Evolutionary conservation across 2,329 filamentous ascomycete species (phyloP), one percentile per base, ranked within the genome.

Genomic region (Microdochium trichocladiopsis): DNA sequence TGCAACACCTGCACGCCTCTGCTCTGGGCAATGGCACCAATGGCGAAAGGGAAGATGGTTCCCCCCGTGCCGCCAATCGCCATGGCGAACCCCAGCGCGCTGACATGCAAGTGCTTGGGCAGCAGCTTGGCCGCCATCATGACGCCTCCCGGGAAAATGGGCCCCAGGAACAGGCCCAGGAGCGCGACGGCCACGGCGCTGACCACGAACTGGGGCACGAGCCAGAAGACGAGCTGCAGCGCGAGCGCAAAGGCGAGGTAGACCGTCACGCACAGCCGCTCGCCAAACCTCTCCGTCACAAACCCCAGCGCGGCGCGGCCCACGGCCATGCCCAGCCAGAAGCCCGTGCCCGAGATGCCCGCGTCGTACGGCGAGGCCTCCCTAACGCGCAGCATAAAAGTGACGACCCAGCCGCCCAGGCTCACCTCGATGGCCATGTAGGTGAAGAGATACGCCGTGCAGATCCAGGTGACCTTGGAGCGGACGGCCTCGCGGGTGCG

Each of bases 311-410:
- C 65, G 2, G 94, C 72, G 1, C 90, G 75, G 0, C 90, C 90
- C 0, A 90, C 66, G 0, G 89, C 92, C 56, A 95, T 76, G 0
- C 90, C 90, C 45, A 90, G 78, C 90, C 90, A 95, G 70, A 93
- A 95, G 0, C 88, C 85, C 0, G 88, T 93, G 0, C 84, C 85
- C 0, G 82, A 83, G 71, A 94, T 82, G 2, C 90, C 90, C 31
- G 86, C 84, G 2, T 83, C 77, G 61, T 94, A 93, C 0, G 82
- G 72, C 23, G 74, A 77, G 3, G 84, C 88, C 36, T 85, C 67
- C 14, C 91, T 80, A 23, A 91, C 84, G 21, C 80, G 74, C n/a
- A 92, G 82, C 88, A 95, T 95, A 65, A 95, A 95, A 1, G 85
- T 86, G 49, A 90, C 85, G 56, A 95, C 86, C 89, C 89, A 94